Evolutionary conservation across 2,329 filamentous ascomycete species (phyloP).

Genomic region (Aspergillus sojae): DNA sequence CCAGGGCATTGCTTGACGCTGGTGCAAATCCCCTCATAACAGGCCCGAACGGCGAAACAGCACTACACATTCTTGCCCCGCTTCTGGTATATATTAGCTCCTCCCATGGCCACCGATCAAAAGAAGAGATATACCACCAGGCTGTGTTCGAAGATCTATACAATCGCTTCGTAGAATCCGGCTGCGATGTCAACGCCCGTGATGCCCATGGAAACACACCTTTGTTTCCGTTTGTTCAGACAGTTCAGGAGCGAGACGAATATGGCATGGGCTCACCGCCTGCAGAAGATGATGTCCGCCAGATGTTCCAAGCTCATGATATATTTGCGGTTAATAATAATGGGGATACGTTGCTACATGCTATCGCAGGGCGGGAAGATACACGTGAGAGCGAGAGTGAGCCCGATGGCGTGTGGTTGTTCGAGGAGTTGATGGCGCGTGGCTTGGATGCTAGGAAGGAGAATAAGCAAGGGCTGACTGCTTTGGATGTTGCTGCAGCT

Average conservation of each 20-base stretch:
- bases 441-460: constrained; percentile 12
- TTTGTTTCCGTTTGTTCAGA: neutral
- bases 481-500: neutral
- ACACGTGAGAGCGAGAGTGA: neutral
- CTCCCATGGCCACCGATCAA: neutral
- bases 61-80: neutral
- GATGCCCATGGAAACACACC: neutral
- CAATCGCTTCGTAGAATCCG: neutral
- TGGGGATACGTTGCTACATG: constrained; percentile 14
- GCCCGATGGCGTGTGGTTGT: constrained; percentile 5
- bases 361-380: constrained; percentile 1
- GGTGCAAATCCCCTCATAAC: neutral
- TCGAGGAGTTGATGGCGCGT: neutral
- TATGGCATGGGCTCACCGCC: neutral
- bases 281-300: neutral
- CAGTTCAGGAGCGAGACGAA: neutral
- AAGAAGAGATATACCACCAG: neutral
- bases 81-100: neutral
- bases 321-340: constrained; percentile 7
- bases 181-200: neutral
- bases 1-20: neutral
- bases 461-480: constrained; percentile 15
- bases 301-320: constrained; percentile 7
- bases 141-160: neutral
- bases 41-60: neutral